These are phyloP conservation scores for Martiniozyma abietophila DNA, from an alignment of 805 yeast genomes.

Conservation along the genomic window DNA sequence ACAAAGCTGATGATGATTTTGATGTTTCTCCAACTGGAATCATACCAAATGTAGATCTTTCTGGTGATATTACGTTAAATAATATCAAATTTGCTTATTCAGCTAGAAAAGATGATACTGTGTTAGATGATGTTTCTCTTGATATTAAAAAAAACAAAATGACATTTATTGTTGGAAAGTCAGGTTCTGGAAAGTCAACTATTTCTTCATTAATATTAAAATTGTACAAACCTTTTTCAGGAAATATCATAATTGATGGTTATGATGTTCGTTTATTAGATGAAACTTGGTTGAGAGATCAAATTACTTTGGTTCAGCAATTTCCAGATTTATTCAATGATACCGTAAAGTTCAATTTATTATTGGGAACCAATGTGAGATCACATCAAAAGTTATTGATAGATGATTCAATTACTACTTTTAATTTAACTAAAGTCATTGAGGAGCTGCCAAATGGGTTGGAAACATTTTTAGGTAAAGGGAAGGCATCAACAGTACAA, in stretches of 20 bases:
- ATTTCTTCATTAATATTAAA: conserved; percentile 52
- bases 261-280: conserved; percentile 34
- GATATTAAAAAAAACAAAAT: conserved; percentile 35
- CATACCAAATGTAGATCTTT: conserved; percentile 19
- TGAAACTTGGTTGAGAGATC: conserved; percentile 44
- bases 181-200: conserved; percentile 94
- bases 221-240: conserved; percentile 47
- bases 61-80: conserved; percentile 45
- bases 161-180: conserved; percentile 70
- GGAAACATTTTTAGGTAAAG: conserved; percentile 36
- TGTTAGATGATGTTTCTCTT: conserved; percentile 40
- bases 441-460: conserved; percentile 43
- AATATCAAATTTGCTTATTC: conserved; percentile 60
- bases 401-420: conserved; percentile 40
- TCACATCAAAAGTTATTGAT: conserved; percentile 22
- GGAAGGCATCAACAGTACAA: conserved; percentile 25
- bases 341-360: conserved; percentile 53
- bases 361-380: conserved; percentile 15
- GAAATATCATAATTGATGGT: conserved; percentile 53
- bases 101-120: conserved; percentile 36
- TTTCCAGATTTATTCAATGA: conserved; percentile 55
- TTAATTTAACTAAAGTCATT: conserved; percentile 43
- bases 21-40: conserved; percentile 3
- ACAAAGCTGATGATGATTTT: conserved; percentile 2
- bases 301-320: conserved; percentile 70